Conservation (phyloP, 2,329 filamentous ascomycete genomes). For the Nemania abortiva region DNA sequence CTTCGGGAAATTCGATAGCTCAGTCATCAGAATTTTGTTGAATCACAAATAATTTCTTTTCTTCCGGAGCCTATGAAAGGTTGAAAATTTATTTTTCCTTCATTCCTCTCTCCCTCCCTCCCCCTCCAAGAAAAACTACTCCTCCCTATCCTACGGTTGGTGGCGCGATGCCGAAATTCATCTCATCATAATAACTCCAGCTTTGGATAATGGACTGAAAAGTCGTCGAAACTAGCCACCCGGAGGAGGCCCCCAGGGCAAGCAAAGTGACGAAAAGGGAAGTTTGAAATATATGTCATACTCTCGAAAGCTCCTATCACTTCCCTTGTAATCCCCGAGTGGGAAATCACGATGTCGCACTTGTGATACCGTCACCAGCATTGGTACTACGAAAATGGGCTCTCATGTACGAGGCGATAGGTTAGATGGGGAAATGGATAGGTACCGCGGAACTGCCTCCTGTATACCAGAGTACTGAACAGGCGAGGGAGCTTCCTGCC, state of each 20-base stretch:
- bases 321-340: conserved; percentile 31
- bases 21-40: background rate
- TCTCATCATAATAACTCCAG: background rate
- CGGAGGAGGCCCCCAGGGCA: background rate
- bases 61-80: background rate
- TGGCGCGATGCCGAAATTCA: background rate
- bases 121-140: background rate
- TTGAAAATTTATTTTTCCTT: too few relatives aligned
- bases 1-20: conserved; percentile 7
- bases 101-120: too few relatives aligned
- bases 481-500: too few relatives aligned
- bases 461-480: too few relatives aligned
- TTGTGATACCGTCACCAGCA: background rate
- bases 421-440: background rate
- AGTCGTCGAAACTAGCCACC: background rate
- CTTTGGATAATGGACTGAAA: background rate
- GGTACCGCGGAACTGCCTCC: too few relatives aligned
- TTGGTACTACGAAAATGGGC: background rate
- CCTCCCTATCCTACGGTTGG: background rate
- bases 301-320: conserved; percentile 1
- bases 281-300: background rate
- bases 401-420: too few relatives aligned
- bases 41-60: background rate
- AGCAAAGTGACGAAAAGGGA: background rate
- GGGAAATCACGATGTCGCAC: conserved; percentile 14